Base-by-base conservation (phyloP, 805 yeast species). In the Zygosaccharomyces bailii region DNA sequence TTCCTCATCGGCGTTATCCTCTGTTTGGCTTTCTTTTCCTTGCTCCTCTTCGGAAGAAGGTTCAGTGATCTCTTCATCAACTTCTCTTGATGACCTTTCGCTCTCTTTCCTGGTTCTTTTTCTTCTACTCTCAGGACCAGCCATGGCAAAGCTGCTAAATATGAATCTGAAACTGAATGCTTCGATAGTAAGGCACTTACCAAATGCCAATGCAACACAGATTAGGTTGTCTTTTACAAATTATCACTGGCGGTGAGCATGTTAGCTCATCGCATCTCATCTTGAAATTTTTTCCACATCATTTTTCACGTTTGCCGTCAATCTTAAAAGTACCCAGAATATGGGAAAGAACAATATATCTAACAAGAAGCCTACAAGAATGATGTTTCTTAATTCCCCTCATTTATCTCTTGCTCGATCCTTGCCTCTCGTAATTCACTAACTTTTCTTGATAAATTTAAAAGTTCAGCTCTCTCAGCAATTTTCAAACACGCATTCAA, bases 401-500 rank as follows among this genome's bases (percentile, higher is more conserved):
- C 52, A 36, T 58, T 49, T 20, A 58, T 39, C 39, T 60, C 60
- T 37, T 53, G 52, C 30, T 56, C 64, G 39, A 51, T 57, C 42
- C 61, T 55, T 4, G 68, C 56, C 50, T 81, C 86, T 47, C 83
- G 67, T 30, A 79, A 54, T 45, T 75, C 72, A 45, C 72, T 74
- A 30, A 84, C 75, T 57, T 73, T 73, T 46, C 74, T 77, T 0
- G 79, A 80, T 47, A 85, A 60, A 1, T 67, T 57, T 11, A 69
- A 66, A 57, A 80, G 61, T 24, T 78, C 82, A 44, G 79, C 74
- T 48, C 96, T 75, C 57, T 86, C 86, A 0, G 96, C 88, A 43
- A 91, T 86, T 65, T 84, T 84, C 10, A 78, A 70, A 1, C 97
- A 96, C 0, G 96, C 96, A 44, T 74, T 75, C 50, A 90, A 68